Evolutionary conservation across 1,284 basidiomycete species (phyloP), one percentile per base, ranked within the genome.

Genomic region (Pterula multifida): DNA sequence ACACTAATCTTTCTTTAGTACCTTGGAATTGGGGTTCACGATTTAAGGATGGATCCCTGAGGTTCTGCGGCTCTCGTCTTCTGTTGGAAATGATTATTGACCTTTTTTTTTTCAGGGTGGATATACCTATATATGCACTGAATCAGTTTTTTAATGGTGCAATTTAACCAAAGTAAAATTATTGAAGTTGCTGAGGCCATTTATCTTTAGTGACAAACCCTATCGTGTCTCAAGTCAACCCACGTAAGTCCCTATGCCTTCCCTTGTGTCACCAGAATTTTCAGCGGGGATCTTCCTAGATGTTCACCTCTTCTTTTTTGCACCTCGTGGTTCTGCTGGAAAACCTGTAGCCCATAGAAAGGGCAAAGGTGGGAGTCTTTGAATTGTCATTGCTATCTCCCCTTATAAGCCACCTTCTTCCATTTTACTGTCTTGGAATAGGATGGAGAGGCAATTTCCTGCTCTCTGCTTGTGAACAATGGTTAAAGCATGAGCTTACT

Each of bases 261-360:
- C 26, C 45, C 15, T 9, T 6, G 23, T 24, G 22, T 13, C 17
- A 25, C 19, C 13, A 15, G 17, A 21, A 13, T 36, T 3, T 3
- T 36, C 25, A 15, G 15, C n/a, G 9, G 21, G 17, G 49, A 32
- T 84, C 32, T 91, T 90, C 61, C 88, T 88, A 0, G 96, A 98
- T 63, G 91, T 98, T 11, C 95, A 98, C 65, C 59, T 98, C n/a
- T 98, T 98, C 70, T 95, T 96, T 69, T 98, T 97, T 60, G 91
- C 91, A 0, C 88, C 92, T 25, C 76, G 90, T 58, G 95, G 95
- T 2, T 91, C 92, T 0, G 91, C 94, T 2, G 95, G 95, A 24
- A 85, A 85, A 58, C 94, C 94, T 0, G 94, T 97, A 1, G 89
- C 90, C 3, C 91, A 94, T 64, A 75, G 90, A 13, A 90, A 87